Base-by-base conservation (phyloP, 2,329 filamentous ascomycete genomes). In the Aspergillus transmontanensis region DNA sequence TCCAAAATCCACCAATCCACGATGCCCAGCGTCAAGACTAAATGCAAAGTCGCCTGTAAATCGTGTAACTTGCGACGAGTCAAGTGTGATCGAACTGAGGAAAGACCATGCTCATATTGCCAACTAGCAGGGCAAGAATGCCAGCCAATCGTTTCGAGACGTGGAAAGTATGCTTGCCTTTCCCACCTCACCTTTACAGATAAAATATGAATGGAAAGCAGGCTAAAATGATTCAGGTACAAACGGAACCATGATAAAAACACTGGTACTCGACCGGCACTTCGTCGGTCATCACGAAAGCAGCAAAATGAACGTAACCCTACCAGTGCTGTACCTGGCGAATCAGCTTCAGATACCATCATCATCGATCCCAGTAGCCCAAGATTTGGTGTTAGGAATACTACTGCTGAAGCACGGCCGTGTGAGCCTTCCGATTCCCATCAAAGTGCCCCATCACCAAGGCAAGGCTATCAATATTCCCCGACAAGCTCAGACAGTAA, bases 131-230 rank as follows among this genome's bases (percentile, higher is more conserved):
- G 62, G 36, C 58, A 58, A 14, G 54, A 61, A 6, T 64, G 62
- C 58, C n/a, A 64, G 58, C 62, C 58, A 7, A 61, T 64, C 32
- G 48, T 61, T n/a, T 64, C 62, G n/a, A 48, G 56, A 50, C 58
- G 62, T 39, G 62, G 62, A 61, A 64, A 61, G 62, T 64, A 61
- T 30, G 45, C 19, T 26, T 60, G 32, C 12, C 23, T 46, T 21
- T 56, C 23, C 6, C 28, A 50, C 23, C n/a, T 50, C 26, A 19
- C 14, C 26, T 50, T 4, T 30, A 4, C 14, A 3, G 4, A 10
- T 16, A 3, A n/a, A 30, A n/a, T 16, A 16, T 2, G 23, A n/a
- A 50, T 26, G 23, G 6, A 4, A 7, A 28, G 4, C 4, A n/a
- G 26, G 14, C 23, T 28, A 1, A 50, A 30, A 50, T 30, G 2